Evolutionary conservation across 2,329 filamentous ascomycete genomes (phyloP), one percentile per base, ranked within the genome.

Genomic region (Metarhizium humberi): DNA sequence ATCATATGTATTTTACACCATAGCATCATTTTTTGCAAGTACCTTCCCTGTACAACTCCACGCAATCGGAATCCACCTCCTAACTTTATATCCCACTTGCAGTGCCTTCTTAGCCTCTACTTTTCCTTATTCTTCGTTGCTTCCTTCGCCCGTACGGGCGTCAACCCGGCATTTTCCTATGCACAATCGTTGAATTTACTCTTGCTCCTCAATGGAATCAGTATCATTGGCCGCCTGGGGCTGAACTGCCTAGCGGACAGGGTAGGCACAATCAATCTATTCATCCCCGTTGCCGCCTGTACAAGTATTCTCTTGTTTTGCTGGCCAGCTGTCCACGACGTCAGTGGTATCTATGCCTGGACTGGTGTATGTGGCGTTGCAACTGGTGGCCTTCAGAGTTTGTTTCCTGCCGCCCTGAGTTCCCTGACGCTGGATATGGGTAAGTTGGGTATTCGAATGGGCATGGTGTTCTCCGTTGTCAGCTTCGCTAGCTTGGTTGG

Each of bases 351-450:
- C 16, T 88, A 87, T 62, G 75, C 73, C 0, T 90, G 87, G 76
- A 72, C 79, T 0, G 70, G 75, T 0, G 74, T 85, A 55, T 88
- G 86, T 63, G 87, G 87, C 1, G 73, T 88, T 48, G 77, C 77
- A 2, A 81, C 77, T 0, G 84, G 83, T 0, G 82, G 76, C 0
- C 79, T 88, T 50, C 85, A 88, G 67, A 78, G 78, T 4, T 64
- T 90, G 7, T 87, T 88, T 61, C 85, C 86, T 0, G 82, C 84
- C 0, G 64, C 67, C 6, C 58, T 66, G 6, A 66, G 65, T 0
- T 60, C 77, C 32, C 66, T 84, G 54, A 80, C 76, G 3, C 72
- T 71, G 3, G 80, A 84, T 60, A 63, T 79, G 56, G 67, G 72
- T 8, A 81, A 81, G 64, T 70, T 74, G 4, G 81, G 81, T 0